Conservation (phyloP, 106 monocot species). For the Acorus gramineus region DNA sequence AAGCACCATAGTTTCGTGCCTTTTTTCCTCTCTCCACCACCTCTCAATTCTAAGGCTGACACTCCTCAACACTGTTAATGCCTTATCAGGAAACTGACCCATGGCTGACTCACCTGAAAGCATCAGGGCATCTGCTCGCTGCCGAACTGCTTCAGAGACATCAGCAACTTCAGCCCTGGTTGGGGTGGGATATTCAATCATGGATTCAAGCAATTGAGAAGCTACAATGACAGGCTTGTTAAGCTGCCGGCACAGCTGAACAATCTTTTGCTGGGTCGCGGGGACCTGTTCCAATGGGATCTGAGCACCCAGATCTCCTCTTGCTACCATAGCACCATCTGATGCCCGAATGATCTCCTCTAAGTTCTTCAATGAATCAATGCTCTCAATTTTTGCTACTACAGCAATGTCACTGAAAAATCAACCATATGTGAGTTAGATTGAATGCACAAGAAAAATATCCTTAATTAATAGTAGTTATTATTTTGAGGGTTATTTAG, state of each 20-base stretch:
- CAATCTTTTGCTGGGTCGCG: constrained; percentile 66
- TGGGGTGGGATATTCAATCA: constrained; percentile 99
- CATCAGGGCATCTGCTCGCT: constrained; percentile 95
- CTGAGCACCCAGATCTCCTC: constrained; percentile 97
- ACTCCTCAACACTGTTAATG: constrained; percentile 73
- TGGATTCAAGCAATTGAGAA: constrained; percentile 93
- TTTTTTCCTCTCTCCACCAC: constrained; percentile 97
- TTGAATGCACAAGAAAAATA: too few relatives aligned
- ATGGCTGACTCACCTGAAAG: constrained; percentile 98
- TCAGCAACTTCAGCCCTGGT: constrained; percentile 98
- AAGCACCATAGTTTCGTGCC: constrained; percentile 60
- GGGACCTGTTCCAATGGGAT: constrained; percentile 96
- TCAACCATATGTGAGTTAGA: not conserved
- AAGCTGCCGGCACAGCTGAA: constrained; percentile 80
- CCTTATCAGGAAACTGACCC: constrained; percentile 94
- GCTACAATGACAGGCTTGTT: constrained; percentile 96
- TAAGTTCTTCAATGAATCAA: constrained; percentile 83
- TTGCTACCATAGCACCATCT: constrained; percentile 97
- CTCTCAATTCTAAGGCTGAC: constrained; percentile 90
- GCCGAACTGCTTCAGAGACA: constrained; percentile 93
- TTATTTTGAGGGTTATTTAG: too few relatives aligned
- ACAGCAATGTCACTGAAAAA: constrained; percentile 71
- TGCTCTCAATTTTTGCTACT: constrained; percentile 91
- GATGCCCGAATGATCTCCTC: constrained; percentile 85
- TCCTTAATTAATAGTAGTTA: too few relatives aligned